Conservation (phyloP, 352 stramenopile genomes). For the Hyaloperonospora arabidopsidis region DNA sequence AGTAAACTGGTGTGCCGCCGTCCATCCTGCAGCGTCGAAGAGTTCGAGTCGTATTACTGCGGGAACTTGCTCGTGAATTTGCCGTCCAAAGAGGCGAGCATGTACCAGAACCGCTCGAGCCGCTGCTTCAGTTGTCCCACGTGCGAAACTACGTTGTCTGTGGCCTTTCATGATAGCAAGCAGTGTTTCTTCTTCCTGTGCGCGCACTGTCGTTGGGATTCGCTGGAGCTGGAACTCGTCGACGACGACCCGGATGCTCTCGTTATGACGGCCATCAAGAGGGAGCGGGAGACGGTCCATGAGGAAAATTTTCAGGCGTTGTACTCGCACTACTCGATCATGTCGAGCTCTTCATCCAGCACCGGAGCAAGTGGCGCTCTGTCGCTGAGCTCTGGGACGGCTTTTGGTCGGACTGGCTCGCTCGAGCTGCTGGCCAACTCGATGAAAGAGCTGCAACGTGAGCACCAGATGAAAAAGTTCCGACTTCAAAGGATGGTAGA, state of each 20-base stretch:
- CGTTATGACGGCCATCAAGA: conserved; percentile 67
- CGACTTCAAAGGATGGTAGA: conserved; percentile 50
- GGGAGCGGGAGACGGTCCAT: conserved; percentile 60
- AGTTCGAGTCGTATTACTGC: conserved; percentile 88
- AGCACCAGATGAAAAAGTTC: conserved; percentile 83
- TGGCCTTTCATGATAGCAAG: conserved; percentile 45
- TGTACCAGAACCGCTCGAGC: conserved; percentile 85
- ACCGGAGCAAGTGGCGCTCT: background rate
- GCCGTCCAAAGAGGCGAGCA: conserved; percentile 76
- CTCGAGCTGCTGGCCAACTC: conserved; percentile 50
- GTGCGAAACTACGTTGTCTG: conserved; percentile 62
- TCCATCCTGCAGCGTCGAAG: conserved; percentile 63
- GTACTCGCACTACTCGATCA: conserved; percentile 44
- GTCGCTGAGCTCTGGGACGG: conserved; percentile 9
- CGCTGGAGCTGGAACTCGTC: conserved; percentile 44
- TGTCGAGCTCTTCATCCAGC: conserved; percentile 10
- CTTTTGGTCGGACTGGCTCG: conserved; percentile 21
- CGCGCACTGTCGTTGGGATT: conserved; percentile 82
- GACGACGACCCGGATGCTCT: conserved; percentile 81
- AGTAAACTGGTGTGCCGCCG: conserved; percentile 66
- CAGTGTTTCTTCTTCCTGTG: conserved; percentile 78
- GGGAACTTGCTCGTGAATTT: conserved; percentile 78
- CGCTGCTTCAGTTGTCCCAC: conserved; percentile 73
- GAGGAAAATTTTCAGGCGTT: conserved; percentile 73
- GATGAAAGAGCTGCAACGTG: conserved; percentile 74